Base-by-base conservation (phyloP, 306 rosid genomes). In the Vigna reflexopilosa region DNA sequence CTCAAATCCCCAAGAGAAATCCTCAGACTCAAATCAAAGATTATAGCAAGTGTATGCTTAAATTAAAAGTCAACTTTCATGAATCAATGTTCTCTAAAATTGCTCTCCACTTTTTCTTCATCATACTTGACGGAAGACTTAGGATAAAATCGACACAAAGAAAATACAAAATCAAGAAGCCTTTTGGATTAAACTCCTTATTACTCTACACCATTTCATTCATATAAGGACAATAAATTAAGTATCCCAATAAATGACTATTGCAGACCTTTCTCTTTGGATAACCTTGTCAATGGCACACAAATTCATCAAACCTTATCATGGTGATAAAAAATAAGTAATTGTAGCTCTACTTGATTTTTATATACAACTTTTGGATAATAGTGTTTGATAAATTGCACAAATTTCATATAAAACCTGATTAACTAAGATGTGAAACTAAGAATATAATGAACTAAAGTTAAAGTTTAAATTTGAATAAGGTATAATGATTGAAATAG, bases 21-120 rank as follows among this genome's bases (percentile, higher is more conserved):
- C 26, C 90, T 90, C 68, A 93, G 88, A 79, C 87, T 91, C 75
- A 93, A 82, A 84, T 93, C 98, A 20, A 81, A 93, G 94, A 81
- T 77, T 79, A 59, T 84, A 88, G 70, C 71, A 44, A 34, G 80
- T 40, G 6, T 68, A 93, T 92, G 89, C 15, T 83, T 79, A 67
- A 63, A 65, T 68, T 7, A n/a, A 38, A 64, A 15, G 11, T 0
- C 2, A 73, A 45, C 52, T 80, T 19, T 71, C 14, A 14, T 52
- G 15, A 38, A 14, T 4, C 49, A 65, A 40, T 38, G 4, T 40
- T 65, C 80, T 30, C 85, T 87, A 78, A 82, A 86, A 65, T 80
- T 85, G 54, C 85, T 79, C 49, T 86, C 82, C 2, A 85, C 87
- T 62, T 89, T 90, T 78, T 68, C 77, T 42, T 90, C 89, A 80